Base-by-base conservation (phyloP, 1,139 yeast species). In the Geotrichum restrictum region DNA sequence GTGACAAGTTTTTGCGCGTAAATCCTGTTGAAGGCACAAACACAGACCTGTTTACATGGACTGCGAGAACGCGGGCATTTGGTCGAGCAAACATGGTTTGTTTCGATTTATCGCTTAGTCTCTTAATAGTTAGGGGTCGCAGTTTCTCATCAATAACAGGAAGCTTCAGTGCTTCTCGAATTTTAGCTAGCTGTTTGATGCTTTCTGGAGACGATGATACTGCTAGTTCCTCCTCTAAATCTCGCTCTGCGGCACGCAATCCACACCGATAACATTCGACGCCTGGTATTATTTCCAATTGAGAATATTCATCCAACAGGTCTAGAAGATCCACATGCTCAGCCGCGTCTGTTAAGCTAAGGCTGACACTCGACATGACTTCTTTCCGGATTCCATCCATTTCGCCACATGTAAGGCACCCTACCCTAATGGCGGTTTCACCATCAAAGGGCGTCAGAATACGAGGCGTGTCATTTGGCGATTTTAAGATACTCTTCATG, bases 231-330 rank as follows among this genome's bases (percentile, higher is more conserved):
- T 29, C 13, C 8, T 36, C 47, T 51, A 49, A 41, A 7, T 43
- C 1, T 68, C 63, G 22, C 82, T 66, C 55, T 45, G 85, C 69
- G 57, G 79, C 83, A 10, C 74, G 75, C 59, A 89, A 73, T 5
- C 95, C 93, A 74, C 97, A 89, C 63, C 97, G 76, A 67, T 89
- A 88, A 72, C 97, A 89, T 68, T 88, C 93, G 43, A 89, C 97
- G 49, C 89, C 96, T 60, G 88, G 89, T 57, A 89, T 89, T 29
- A 86, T 81, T 67, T 89, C 97, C 36, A 93, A 88, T 51, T 79
- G 77, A 11, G 79, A 80, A 87, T 95, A 89, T 52, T 84, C 84
- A 45, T 78, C 74, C 57, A 89, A 71, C 53, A 89, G 74, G 18
- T 78, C 81, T 2, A 78, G 72, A 51, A 89, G 71, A 29, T 77